Evolutionary conservation across 805 yeast genomes (phyloP).

Genomic region (Ogataea philodendri): DNA sequence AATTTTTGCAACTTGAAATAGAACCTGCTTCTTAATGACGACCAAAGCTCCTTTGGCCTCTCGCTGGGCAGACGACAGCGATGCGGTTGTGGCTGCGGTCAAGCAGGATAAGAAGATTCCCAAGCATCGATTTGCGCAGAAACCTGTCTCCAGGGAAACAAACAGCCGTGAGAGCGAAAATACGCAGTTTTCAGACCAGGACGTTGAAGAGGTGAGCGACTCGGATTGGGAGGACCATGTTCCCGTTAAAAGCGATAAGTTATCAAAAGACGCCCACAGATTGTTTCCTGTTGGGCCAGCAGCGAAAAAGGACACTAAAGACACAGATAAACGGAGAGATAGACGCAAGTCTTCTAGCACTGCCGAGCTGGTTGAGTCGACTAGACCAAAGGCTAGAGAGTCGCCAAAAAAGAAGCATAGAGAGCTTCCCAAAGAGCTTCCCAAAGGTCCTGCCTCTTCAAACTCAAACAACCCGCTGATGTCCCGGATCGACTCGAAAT

Average conservation of each 20-base stretch:
- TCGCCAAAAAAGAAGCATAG: constrained; percentile 6
- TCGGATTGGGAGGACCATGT: constrained; percentile 12
- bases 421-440: constrained; percentile 4
- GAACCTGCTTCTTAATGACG: constrained; percentile 5
- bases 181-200: constrained; percentile 7
- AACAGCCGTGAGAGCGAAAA: constrained; percentile 7
- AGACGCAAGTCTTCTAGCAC: no score
- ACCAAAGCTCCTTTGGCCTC: constrained; percentile 23
- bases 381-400: constrained; percentile 3
- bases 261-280: constrained; percentile 20
- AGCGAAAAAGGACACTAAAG: no score
- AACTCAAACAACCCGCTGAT: constrained; percentile 6
- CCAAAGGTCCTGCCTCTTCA: no score
- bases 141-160: constrained; percentile 1
- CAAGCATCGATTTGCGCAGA: background rate
- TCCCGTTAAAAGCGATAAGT: constrained; percentile 7
- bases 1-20: constrained; percentile 2
- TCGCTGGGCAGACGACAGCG: constrained; percentile 34
- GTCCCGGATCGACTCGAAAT: constrained; percentile 8
- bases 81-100: constrained; percentile 24
- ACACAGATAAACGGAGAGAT: no score
- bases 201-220: constrained; percentile 3
- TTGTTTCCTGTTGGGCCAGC: constrained; percentile 14
- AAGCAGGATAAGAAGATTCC: constrained; percentile 19
- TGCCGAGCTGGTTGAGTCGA: no score